Evolutionary conservation across 805 yeast genomes (phyloP).

Genomic region (Metahyphopichia silvanorum): DNA sequence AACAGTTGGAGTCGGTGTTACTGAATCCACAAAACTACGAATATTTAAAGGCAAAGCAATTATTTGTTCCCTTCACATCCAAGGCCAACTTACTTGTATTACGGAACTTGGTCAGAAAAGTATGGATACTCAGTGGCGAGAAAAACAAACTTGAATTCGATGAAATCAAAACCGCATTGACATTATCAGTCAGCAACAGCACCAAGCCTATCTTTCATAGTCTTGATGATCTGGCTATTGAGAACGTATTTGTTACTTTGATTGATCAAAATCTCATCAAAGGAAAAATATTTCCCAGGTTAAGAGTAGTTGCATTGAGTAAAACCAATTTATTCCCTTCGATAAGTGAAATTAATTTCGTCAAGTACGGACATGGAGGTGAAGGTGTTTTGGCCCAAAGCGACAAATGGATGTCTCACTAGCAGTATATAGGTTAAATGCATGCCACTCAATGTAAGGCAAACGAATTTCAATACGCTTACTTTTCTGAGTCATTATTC

Average conservation of each 20-base stretch:
- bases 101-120: slow-evolving; percentile 40
- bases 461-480: no score
- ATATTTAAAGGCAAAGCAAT: slow-evolving; percentile 33
- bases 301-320: slow-evolving; percentile 38
- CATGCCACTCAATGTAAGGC: no score
- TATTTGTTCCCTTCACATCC: slow-evolving; percentile 45
- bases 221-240: slow-evolving; percentile 41
- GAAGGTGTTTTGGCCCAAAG: slow-evolving; percentile 7
- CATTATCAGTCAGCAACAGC: slow-evolving; percentile 7
- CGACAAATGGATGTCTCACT: slow-evolving; percentile 8
- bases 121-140: slow-evolving; percentile 24
- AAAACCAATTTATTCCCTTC: slow-evolving; percentile 43
- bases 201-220: not conserved
- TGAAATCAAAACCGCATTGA: slow-evolving; percentile 17
- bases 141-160: slow-evolving; percentile 29
- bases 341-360: slow-evolving; percentile 19
- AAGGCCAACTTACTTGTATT: slow-evolving; percentile 43
- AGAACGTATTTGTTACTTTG: slow-evolving; percentile 48
- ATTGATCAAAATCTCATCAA: slow-evolving; percentile 52
- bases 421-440: no score
- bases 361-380: slow-evolving; percentile 20
- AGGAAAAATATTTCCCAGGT: slow-evolving; percentile 47
- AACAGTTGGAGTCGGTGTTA: slow-evolving; percentile 26
- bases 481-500: no score
- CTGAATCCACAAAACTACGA: slow-evolving; percentile 18